Conservation (phyloP, 169 alveolate genomes). For the Toxoplasma gondii region DNA sequence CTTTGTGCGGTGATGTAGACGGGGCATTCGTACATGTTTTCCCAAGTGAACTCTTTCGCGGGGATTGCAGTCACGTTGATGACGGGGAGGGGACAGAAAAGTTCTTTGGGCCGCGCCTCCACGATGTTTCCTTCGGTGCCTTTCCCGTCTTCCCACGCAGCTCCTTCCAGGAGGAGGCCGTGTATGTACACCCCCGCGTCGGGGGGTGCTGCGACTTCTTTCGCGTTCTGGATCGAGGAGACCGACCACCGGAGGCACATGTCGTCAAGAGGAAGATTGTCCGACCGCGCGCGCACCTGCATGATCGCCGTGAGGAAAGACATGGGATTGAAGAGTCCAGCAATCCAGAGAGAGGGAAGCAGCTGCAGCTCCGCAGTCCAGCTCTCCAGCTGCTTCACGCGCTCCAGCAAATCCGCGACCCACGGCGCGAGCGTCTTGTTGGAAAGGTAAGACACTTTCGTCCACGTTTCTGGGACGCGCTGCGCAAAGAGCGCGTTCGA, state of each 20-base stretch:
- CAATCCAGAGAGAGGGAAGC: slow-evolving; percentile 83
- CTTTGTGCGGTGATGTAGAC: slow-evolving; percentile 90
- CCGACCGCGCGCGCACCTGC: slow-evolving; percentile 92
- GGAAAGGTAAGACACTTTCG: slow-evolving; percentile 89
- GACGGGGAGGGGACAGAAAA: slow-evolving; percentile 92
- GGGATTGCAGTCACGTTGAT: slow-evolving; percentile 88
- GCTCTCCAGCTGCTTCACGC: slow-evolving; percentile 85
- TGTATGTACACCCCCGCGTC: slow-evolving; percentile 86
- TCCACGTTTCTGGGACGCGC: slow-evolving; percentile 90
- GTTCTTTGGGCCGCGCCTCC: slow-evolving; percentile 86
- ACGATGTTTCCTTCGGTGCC: slow-evolving; percentile 91
- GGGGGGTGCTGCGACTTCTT: slow-evolving; percentile 78
- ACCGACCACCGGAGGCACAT: slow-evolving; percentile 81
- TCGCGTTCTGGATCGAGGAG: slow-evolving; percentile 76
- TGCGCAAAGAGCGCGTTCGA: slow-evolving; percentile 80
- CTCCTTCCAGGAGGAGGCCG: slow-evolving; percentile 93
- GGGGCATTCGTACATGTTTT: slow-evolving; percentile 91
- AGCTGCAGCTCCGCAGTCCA: slow-evolving; percentile 87
- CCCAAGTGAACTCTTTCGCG: slow-evolving; percentile 79
- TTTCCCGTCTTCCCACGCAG: slow-evolving; percentile 94
- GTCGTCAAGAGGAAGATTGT: slow-evolving; percentile 90
- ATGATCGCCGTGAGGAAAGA: slow-evolving; percentile 94
- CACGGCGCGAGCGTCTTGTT: slow-evolving; percentile 90
- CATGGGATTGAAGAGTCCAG: slow-evolving; percentile 95
- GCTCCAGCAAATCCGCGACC: slow-evolving; percentile 85